Base-by-base conservation (phyloP, 1,284 basidiomycete genomes). In the Cryptococcus sp. region DNA sequence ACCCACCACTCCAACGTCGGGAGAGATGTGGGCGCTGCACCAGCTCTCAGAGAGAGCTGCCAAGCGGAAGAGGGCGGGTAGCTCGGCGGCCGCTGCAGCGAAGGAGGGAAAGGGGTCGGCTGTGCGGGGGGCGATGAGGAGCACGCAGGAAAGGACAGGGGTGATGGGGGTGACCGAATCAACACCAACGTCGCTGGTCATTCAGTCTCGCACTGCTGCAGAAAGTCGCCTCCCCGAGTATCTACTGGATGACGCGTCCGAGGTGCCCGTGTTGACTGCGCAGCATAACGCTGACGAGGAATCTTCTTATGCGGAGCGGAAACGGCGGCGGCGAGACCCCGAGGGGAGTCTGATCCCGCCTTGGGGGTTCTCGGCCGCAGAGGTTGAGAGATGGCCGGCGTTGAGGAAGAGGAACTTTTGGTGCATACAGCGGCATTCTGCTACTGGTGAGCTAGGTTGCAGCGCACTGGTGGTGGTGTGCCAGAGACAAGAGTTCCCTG, bases 341-440 rank as follows among this genome's bases (percentile, higher is more conserved):
- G 56, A 48, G 43, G 53, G 52, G 8, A 38, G 18, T 33, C 23
- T 50, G 20, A 49, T 46, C 20, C 45, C 52, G 43, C 37, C 23
- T 44, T 68, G 65, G 65, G 65, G 61, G 4, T 71, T 70, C 55
- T 45, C 54, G 2, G n/a, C 44, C 16, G 59, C 63, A 1, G 69
- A 72, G 2, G 40, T 68, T 8, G 44, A 60, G 7, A 23, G 43
- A 18, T 74, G 67, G 46, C 70, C 72, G 2, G 70, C 62, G 3
- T 51, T 74, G 39, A 50, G 47, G 28, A 64, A 61, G 35, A 46
- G 67, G 20, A 74, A 74, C 52, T 70, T 72, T 43, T 74, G 68
- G 66, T 72, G 70, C 51, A 69, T 74, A 4, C 71, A 74, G 50
- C 52, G 72, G 36, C 72, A 74, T 55, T 68, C 68, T 51, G 72